Evolutionary conservation across 2,329 filamentous ascomycete genomes (phyloP).

Genomic region (Fusarium sarcochroum): DNA sequence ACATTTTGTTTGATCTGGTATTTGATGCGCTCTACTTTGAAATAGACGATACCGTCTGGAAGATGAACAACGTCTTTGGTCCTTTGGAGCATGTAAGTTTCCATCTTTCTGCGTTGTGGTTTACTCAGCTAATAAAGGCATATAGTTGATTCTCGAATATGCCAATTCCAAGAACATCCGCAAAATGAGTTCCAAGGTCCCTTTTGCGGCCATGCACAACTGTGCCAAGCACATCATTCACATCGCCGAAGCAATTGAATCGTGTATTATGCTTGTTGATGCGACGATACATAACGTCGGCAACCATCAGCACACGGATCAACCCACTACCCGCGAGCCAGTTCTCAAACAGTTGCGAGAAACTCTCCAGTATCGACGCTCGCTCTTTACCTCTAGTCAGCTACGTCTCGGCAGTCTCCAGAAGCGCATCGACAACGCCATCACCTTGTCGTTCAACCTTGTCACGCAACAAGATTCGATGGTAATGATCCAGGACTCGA

Average conservation of each 20-base stretch:
- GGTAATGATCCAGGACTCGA: conserved; percentile 54
- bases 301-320: conserved; percentile 11
- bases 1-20: conserved; percentile 50
- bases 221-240: conserved; percentile 52
- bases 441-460: conserved; percentile 55
- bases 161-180: conserved; percentile 44
- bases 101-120: neutral
- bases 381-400: conserved; percentile 54
- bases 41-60: conserved; percentile 50
- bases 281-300: conserved; percentile 33
- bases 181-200: conserved; percentile 48
- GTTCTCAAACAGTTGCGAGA: conserved; percentile 48
- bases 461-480: conserved; percentile 56
- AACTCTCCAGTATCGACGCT: conserved; percentile 50
- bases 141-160: conserved; percentile 47
- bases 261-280: conserved; percentile 47
- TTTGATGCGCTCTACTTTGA: conserved; percentile 49
- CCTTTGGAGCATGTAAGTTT: conserved; percentile 48
- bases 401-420: conserved; percentile 54
- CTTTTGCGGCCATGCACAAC: conserved; percentile 49
- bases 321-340: conserved; percentile 12
- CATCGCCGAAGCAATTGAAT: conserved; percentile 49
- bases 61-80: conserved; percentile 50
- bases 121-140: neutral
- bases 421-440: conserved; percentile 54